Evolutionary conservation across 768 basidiomycete genomes (phyloP).

Genomic region (Boletus tomentosulus): DNA sequence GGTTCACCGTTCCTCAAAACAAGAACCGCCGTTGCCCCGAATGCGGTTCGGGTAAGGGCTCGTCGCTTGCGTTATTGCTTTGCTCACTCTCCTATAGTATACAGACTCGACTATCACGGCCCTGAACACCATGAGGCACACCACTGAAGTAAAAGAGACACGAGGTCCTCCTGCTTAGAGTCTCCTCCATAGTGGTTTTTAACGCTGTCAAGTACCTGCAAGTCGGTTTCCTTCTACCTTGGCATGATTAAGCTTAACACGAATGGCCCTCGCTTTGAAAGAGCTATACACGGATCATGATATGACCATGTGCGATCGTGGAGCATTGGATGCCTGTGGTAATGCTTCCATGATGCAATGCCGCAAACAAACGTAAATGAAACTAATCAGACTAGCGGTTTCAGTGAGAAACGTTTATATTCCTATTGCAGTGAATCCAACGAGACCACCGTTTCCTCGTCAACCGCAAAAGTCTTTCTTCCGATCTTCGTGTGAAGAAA

Average conservation of each 20-base stretch:
- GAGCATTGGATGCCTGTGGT: neutral
- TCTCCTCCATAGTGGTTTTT: conserved; percentile 14
- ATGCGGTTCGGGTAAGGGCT: conserved; percentile 80
- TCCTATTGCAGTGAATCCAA: too few species aligned
- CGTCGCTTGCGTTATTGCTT: neutral
- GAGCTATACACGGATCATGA: neutral
- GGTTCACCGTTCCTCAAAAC: conserved; percentile 68
- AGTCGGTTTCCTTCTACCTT: neutral
- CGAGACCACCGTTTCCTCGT: too few species aligned
- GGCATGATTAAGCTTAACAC: neutral
- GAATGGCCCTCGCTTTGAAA: neutral
- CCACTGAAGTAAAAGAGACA: conserved; percentile 30
- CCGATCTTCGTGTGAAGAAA: too few species aligned
- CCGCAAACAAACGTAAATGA: neutral
- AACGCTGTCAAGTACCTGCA: conserved; percentile 2
- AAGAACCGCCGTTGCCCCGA: conserved; percentile 81
- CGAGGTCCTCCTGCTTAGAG: conserved; percentile 9
- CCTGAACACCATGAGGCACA: conserved; percentile 45
- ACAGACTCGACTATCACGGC: conserved; percentile 70
- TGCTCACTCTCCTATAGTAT: conserved; percentile 44
- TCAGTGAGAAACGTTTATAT: too few species aligned
- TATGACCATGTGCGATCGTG: neutral
- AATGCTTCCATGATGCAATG: neutral
- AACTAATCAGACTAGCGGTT: too few species aligned
- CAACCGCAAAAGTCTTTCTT: too few species aligned